phyloP scores from a whole-genome alignment of 192 early-diverging fungal genomes.

The Rhizoclosmatium globosum region DNA sequence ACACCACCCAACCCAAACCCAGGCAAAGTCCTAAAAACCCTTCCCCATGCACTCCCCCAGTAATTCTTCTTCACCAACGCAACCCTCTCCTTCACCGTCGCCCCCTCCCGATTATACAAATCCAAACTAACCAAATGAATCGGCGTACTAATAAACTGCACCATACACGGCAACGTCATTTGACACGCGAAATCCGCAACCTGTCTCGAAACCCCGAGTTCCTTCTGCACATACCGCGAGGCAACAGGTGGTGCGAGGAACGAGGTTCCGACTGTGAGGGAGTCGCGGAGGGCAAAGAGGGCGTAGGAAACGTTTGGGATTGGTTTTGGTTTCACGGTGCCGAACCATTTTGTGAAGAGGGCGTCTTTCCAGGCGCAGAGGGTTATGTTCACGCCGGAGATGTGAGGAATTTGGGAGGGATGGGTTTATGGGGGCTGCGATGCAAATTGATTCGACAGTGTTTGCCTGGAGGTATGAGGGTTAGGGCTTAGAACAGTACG shows the following conservation, averaged over 20 bases:
- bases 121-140: constrained; percentile 60
- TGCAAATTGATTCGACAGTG: constrained; percentile 43
- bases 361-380: constrained; percentile 54
- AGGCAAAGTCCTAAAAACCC: constrained; percentile 46
- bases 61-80: constrained; percentile 41
- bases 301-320: constrained; percentile 41
- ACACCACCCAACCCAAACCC: constrained; percentile 57
- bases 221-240: not conserved
- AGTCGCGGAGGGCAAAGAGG: constrained; percentile 50
- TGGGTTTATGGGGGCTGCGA: constrained; percentile 28
- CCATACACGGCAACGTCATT: constrained; percentile 50
- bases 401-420: constrained; percentile 46
- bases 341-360: constrained; percentile 46
- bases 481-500: not conserved
- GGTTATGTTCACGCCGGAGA: constrained; percentile 46
- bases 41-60: constrained; percentile 27
- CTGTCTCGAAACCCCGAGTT: constrained; percentile 4
- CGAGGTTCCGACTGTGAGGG: constrained; percentile 47
- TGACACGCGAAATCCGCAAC: constrained; percentile 39
- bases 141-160: constrained; percentile 52
- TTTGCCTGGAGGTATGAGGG: constrained; percentile 44
- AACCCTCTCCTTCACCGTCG: not conserved
- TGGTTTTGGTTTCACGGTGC: constrained; percentile 32
- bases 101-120: constrained; percentile 47
- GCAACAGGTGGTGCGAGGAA: constrained; percentile 52